A percentile compares a stretch with the other conserved stretches of the same genome.
phyloP scores from a whole-genome alignment of 176 grass and related monocot species.

The Juncus inflexus region DNA sequence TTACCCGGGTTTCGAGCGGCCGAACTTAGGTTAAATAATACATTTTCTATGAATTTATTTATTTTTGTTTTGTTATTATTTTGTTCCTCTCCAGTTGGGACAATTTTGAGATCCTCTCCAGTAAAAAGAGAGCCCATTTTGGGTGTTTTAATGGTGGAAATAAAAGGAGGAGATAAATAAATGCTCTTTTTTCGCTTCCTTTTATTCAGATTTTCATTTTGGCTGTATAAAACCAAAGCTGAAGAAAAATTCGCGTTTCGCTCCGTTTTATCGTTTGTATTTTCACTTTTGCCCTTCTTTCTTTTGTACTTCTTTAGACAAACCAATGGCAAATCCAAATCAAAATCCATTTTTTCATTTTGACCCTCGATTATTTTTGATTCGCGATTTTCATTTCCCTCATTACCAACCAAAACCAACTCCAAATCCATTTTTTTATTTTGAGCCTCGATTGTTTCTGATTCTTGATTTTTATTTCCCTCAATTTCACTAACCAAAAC shows the following conservation, averaged over 20 bases:
- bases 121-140: slow-evolving; percentile 1
- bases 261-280: background rate
- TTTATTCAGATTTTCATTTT: background rate
- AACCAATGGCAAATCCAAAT: background rate
- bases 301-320: background rate
- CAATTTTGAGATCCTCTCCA: background rate
- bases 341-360: slow-evolving; percentile 10
- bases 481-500: background rate
- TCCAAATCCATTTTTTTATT: slow-evolving; percentile 6
- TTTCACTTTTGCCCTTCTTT: slow-evolving; percentile 20
- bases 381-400: background rate
- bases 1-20: slow-evolving; percentile 21
- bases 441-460: background rate
- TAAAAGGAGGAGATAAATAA: slow-evolving; percentile 6
- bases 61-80: slow-evolving; percentile 9
- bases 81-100: background rate
- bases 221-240: background rate
- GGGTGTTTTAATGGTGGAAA: slow-evolving; percentile 7
- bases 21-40: slow-evolving; percentile 26
- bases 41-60: slow-evolving; percentile 4
- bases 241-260: background rate
- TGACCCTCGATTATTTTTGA: background rate
- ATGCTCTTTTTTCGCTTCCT: slow-evolving; percentile 13
- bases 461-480: background rate
- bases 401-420: background rate